Conservation (phyloP, 345 rosid genomes). For the Arabis hirsuta region DNA sequence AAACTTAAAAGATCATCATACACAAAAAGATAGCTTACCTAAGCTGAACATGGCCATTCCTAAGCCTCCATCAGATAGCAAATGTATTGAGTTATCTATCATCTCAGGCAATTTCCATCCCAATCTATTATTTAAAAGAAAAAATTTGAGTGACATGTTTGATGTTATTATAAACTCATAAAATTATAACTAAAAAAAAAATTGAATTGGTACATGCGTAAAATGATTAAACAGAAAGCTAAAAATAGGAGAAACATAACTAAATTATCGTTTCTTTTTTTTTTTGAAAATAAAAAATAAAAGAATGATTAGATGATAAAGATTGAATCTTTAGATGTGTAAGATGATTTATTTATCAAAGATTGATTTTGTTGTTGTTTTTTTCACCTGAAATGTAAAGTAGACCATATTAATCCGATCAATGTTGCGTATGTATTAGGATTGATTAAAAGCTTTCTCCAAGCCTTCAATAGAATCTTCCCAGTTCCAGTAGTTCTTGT, state of each 20-base stretch:
- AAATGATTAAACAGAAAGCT: constrained; percentile 26
- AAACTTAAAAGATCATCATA: too few relatives aligned
- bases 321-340: background rate
- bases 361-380: background rate
- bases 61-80: constrained; percentile 83
- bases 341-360: constrained; percentile 9
- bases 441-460: constrained; percentile 65
- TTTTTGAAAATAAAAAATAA: background rate
- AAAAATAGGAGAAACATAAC: constrained; percentile 28
- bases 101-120: constrained; percentile 67
- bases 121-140: constrained; percentile 48
- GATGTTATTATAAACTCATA: background rate
- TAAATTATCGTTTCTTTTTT: constrained; percentile 28
- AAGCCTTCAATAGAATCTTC: constrained; percentile 62
- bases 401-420: constrained; percentile 76
- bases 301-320: too few relatives aligned
- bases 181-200: background rate
- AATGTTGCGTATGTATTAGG: constrained; percentile 85
- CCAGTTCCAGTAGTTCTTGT: constrained; percentile 49
- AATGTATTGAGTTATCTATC: constrained; percentile 62
- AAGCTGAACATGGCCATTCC: constrained; percentile 99
- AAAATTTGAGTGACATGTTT: background rate
- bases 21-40: constrained; percentile 48
- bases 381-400: constrained; percentile 70
- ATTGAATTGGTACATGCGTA: background rate